These are phyloP conservation scores for Rhazya stricta DNA, from an alignment of 257 asterid species.

Conservation along the genomic window DNA sequence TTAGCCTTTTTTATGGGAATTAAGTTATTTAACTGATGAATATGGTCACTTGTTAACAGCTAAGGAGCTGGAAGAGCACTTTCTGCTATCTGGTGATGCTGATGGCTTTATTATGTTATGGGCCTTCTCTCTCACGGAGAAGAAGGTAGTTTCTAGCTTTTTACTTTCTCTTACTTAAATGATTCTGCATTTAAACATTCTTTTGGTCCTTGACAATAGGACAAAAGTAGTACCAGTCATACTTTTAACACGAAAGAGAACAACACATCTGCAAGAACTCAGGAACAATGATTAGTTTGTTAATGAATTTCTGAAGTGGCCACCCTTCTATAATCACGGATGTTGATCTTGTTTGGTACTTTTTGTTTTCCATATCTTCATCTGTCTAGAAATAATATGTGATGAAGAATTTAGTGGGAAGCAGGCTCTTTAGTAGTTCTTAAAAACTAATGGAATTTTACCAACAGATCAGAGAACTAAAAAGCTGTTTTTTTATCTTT, in stretches of 20 bases:
- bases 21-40: background rate
- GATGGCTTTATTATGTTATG: constrained; percentile 78
- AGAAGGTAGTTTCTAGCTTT: constrained; percentile 44
- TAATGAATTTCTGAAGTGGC: background rate
- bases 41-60: constrained; percentile 35
- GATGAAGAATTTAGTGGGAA: background rate
- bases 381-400: background rate
- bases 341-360: background rate
- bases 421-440: background rate
- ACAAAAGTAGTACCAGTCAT: background rate
- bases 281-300: background rate
- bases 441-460: background rate
- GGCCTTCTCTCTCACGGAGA: constrained; percentile 59
- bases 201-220: background rate
- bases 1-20: background rate
- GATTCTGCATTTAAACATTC: background rate
- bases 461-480: background rate
- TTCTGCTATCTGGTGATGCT: constrained; percentile 87
- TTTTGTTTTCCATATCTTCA: background rate
- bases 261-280: background rate
- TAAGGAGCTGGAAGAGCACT: constrained; percentile 49
- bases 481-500: background rate
- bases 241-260: background rate
- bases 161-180: background rate
- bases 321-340: background rate